A percentile compares a stretch with the other conserved stretches of the same genome.
Evolutionary conservation across 2,329 filamentous ascomycete species (phyloP).

Genomic region (Knufia fluminis): DNA sequence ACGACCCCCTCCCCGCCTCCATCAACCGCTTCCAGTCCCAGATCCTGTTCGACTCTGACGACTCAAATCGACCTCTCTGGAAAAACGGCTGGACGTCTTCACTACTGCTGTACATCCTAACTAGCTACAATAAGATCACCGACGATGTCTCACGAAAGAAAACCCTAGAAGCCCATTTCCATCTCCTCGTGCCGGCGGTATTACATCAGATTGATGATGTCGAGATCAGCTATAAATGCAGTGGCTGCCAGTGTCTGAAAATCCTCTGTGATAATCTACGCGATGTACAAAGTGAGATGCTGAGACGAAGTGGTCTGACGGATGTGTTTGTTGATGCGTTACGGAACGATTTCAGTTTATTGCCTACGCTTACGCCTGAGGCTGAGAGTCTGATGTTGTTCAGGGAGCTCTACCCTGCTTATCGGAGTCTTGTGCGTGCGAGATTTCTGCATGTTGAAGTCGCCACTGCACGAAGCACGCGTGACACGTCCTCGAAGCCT

Average conservation of each 20-base stretch:
- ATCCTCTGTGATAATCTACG: conserved; percentile 29
- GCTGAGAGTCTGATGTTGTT: conserved; percentile 59
- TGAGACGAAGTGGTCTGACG: conserved; percentile 34
- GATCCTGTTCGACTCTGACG: conserved; percentile 8
- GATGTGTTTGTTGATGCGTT: conserved; percentile 39
- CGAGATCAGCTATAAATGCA: conserved; percentile 29
- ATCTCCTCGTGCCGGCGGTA: conserved; percentile 36
- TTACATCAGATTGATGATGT: conserved; percentile 37
- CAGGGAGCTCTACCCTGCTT: conserved; percentile 53
- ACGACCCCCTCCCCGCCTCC: conserved; percentile 29
- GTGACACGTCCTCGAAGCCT: too few species aligned
- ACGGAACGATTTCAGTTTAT: conserved; percentile 59
- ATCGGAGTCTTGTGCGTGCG: conserved; percentile 49
- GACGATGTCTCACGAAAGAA: conserved; percentile 11
- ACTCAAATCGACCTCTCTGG: conserved; percentile 17
- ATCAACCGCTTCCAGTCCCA: conserved; percentile 26
- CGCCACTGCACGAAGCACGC: too few species aligned
- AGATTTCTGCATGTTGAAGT: conserved; percentile 19
- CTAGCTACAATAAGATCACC: conserved; percentile 7
- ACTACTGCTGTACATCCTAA: conserved; percentile 12
- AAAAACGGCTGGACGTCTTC: conserved; percentile 16
- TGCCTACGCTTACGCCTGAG: conserved; percentile 69
- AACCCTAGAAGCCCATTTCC: conserved; percentile 34
- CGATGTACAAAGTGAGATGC: conserved; percentile 26
- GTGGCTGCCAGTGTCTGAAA: conserved; percentile 31